Evolutionary conservation across 225 moss, liverwort and hornwort species (phyloP).

Genomic region (Polytrichum formosum): DNA sequence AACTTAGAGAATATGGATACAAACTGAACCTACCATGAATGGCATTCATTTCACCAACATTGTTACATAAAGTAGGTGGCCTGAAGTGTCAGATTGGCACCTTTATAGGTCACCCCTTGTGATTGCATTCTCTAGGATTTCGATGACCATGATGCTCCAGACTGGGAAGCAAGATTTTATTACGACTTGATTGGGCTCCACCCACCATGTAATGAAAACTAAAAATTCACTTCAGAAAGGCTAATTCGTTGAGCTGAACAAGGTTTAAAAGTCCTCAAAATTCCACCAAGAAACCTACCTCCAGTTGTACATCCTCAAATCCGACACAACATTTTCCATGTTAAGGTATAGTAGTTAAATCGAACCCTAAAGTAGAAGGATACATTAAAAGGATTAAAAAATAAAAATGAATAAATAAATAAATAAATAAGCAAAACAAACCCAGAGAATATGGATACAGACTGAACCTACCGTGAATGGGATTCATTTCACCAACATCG

Average conservation of each 20-base stretch:
- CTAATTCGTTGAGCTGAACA: constrained; percentile 44
- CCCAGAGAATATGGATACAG: not conserved
- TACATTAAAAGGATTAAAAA: too few species aligned
- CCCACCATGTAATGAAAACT: not conserved
- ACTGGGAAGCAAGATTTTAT: not conserved
- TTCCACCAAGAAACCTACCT: too few species aligned
- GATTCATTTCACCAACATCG: not conserved
- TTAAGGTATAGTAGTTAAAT: too few species aligned
- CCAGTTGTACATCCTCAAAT: too few species aligned
- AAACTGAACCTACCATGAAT: not conserved
- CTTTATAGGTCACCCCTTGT: too few species aligned
- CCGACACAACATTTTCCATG: too few species aligned
- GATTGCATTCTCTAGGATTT: not conserved
- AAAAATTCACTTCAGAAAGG: not conserved
- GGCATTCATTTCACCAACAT: not conserved
- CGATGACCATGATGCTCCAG: not conserved
- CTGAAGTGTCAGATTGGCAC: not conserved
- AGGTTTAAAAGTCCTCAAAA: not conserved
- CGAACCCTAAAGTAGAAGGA: too few species aligned
- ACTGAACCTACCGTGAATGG: not conserved
- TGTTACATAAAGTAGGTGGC: not conserved
- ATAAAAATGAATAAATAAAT: too few species aligned
- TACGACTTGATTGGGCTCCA: not conserved
- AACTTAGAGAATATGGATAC: not conserved
- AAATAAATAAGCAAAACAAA: not conserved